Evolutionary conservation across 352 stramenopile genomes (phyloP).

Genomic region (Phytophthora podocarpi): DNA sequence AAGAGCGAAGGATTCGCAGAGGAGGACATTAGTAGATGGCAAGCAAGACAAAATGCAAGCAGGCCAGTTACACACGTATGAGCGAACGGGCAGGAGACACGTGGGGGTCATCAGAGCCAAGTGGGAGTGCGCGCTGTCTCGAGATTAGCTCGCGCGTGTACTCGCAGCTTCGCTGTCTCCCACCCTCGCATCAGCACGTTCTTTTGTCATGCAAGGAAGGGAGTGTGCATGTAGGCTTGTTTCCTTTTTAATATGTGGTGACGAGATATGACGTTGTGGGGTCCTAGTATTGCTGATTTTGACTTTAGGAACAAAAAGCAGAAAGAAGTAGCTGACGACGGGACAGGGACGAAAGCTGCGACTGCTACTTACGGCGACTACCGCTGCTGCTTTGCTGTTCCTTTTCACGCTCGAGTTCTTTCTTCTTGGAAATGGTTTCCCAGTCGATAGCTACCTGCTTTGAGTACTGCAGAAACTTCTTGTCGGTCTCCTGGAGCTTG

Average conservation of each 20-base stretch:
- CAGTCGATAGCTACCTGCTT: conserved; percentile 89
- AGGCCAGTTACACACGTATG: conserved; percentile 22
- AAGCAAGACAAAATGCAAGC: conserved; percentile 24
- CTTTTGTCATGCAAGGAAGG: conserved; percentile 31
- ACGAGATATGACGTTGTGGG: conserved; percentile 21
- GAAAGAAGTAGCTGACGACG: background rate
- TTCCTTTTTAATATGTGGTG: conserved; percentile 35
- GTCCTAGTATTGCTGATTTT: conserved; percentile 20
- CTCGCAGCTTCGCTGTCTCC: conserved; percentile 12
- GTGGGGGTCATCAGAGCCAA: conserved; percentile 14
- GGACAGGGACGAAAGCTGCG: background rate
- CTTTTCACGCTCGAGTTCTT: conserved; percentile 87
- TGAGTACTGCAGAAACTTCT: conserved; percentile 88
- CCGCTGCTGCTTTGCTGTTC: conserved; percentile 54
- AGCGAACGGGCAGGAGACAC: conserved; percentile 13
- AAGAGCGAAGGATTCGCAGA: conserved; percentile 11
- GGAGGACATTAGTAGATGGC: conserved; percentile 24
- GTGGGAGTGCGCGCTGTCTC: background rate
- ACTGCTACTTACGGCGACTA: conserved; percentile 59
- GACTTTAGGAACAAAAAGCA: conserved; percentile 7
- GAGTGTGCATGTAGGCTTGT: conserved; percentile 37
- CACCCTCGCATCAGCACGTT: conserved; percentile 14
- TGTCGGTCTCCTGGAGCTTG: conserved; percentile 88
- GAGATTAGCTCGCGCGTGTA: conserved; percentile 5
- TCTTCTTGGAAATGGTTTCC: conserved; percentile 90